A percentile compares a stretch with the other conserved stretches of the same genome.
Evolutionary conservation across 148 eudicot genomes (phyloP).

Genomic region (Rhododendron simsii): DNA sequence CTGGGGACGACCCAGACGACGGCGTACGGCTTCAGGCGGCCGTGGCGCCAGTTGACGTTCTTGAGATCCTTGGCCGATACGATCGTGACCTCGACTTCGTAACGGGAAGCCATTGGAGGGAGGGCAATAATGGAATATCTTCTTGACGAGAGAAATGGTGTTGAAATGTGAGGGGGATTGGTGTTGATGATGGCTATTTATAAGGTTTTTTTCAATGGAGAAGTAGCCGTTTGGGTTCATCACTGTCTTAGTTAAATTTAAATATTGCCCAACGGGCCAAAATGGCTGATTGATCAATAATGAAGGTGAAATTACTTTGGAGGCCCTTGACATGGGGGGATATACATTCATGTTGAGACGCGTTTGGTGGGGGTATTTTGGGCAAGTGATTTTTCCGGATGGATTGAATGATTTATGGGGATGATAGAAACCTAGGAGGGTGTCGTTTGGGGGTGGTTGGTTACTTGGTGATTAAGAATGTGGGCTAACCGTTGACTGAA

Average conservation of each 20-base stretch:
- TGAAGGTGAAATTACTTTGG: not conserved
- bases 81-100: slow-evolving; percentile 58
- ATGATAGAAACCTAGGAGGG: not conserved
- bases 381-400: not conserved
- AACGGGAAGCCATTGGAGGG: slow-evolving; percentile 39
- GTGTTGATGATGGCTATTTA: not conserved
- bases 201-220: not conserved
- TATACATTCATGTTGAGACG: not conserved
- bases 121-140: too few relatives aligned
- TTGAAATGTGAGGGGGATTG: not conserved
- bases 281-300: too few relatives aligned
- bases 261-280: too few relatives aligned
- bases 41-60: slow-evolving; percentile 90
- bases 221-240: not conserved
- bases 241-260: too few relatives aligned
- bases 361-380: not conserved
- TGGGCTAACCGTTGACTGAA: not conserved
- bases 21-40: slow-evolving; percentile 60
- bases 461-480: not conserved
- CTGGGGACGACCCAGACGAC: slow-evolving; percentile 72
- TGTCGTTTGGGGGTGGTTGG: not conserved
- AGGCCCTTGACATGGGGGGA: not conserved
- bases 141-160: not conserved
- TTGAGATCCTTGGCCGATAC: slow-evolving; percentile 71
- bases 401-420: not conserved